Evolutionary conservation across 2,329 filamentous ascomycete genomes (phyloP), one percentile per base, ranked within the genome.

Genomic region (Fonsecaea erecta): DNA sequence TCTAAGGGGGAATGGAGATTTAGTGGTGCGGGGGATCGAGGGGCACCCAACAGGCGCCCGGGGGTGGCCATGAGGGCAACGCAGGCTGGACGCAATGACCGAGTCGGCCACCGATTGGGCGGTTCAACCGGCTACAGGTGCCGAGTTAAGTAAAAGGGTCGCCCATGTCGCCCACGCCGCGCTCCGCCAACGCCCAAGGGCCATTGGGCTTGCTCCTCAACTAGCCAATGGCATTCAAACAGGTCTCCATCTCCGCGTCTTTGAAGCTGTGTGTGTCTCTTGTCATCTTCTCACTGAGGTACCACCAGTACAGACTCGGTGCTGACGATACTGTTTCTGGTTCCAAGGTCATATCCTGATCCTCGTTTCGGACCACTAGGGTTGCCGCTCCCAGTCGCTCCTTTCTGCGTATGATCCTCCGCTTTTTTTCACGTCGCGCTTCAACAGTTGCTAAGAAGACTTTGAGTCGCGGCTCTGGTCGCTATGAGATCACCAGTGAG

Each of bases 271-370:
- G 24, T 24, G 18, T 53, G 5, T 16, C 30, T 34, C 43, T 48
- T 48, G 43, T 9, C 21, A 48, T 48, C 43, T 12, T 48, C 43
- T 12, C 16, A 11, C 43, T 48, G n/a, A 2, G n/a, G 26, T 24
- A 40, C 8, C 8, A 30, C 28, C 28, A 30, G 28, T 30, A 30
- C 28, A 8, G 28, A 11, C 5, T 40, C 7, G 32, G 5, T 34
- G 32, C 9, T 34, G 16, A 12, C 37, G 43, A 48, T 48, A 24
- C 43, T 26, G 9, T 83, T 0, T 88, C 43, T 26, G 9, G 83
- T 0, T 88, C 89, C 7, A 35, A 26, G 7, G 4, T 54, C 28
- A 24, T 9, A 54, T 28, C 30, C 14, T 40, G 16, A 46, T 21
- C 48, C 37, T 46, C 30, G 8, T 52, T 56, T 56, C 24, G 11